Conservation (phyloP, 805 yeast genomes). For the Blastobotrys terrestris region DNA sequence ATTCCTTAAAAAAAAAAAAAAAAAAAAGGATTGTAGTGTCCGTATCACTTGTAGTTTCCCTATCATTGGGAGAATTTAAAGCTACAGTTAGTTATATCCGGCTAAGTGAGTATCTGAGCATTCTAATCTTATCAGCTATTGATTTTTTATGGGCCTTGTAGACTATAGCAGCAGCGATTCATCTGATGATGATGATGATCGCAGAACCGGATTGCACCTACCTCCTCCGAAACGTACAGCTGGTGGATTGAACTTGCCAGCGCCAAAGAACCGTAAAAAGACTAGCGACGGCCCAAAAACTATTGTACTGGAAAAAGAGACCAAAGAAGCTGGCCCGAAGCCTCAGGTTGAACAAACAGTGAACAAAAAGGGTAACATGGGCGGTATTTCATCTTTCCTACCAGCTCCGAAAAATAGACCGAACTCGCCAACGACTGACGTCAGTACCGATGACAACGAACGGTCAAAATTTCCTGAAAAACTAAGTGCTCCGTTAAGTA, state of each 20-base stretch:
- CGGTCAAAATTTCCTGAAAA: not conserved
- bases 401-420: conserved; percentile 16
- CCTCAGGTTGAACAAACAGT: not conserved
- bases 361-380: conserved; percentile 3
- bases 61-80: not conserved
- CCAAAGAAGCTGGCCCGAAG: not conserved
- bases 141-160: conserved; percentile 9
- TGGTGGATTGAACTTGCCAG: not conserved
- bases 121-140: not conserved
- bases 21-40: not conserved
- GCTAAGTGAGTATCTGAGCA: too few species aligned
- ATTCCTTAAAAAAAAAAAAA: too few species aligned
- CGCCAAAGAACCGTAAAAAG: conserved; percentile 8
- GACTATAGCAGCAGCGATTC: conserved; percentile 10
- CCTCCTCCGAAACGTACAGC: not conserved
- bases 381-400: conserved; percentile 3
- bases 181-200: conserved; percentile 5
- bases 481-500: conserved; percentile 11
- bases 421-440: not conserved
- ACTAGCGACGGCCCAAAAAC: conserved; percentile 2
- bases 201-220: conserved; percentile 4
- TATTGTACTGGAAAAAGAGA: not conserved
- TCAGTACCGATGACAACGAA: conserved; percentile 1
- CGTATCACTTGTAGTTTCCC: not conserved
- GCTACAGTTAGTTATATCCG: too few species aligned